phyloP scores from a whole-genome alignment of 345 rosid species.

The Eucalyptus cladocalyx region DNA sequence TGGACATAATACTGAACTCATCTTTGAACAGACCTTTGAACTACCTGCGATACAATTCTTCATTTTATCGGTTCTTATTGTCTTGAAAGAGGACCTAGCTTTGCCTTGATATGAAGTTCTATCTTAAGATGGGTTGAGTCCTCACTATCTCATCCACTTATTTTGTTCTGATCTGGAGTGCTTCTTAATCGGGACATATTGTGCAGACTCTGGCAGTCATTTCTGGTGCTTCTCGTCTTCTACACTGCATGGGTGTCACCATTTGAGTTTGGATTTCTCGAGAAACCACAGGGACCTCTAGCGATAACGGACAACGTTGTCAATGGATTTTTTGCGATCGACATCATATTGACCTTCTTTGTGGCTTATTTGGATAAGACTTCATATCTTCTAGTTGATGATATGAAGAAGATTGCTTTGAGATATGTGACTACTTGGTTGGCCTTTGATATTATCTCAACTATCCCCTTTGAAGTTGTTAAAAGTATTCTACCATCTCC shows the following conservation, averaged over 20 bases:
- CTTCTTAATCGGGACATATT: background rate
- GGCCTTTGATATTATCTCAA: conserved; percentile 51
- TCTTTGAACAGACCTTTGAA: background rate
- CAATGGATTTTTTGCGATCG: conserved; percentile 51
- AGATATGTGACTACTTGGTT: conserved; percentile 51
- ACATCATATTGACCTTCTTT: conserved; percentile 72
- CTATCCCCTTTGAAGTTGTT: conserved; percentile 58
- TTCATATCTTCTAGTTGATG: conserved; percentile 56
- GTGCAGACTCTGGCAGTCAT: conserved; percentile 63
- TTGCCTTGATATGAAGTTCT: background rate
- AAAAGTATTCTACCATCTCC: conserved; percentile 21
- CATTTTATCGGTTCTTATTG: background rate
- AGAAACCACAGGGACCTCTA: conserved; percentile 28
- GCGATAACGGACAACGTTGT: conserved; percentile 47
- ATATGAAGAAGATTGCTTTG: conserved; percentile 44
- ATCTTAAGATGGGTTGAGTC: background rate
- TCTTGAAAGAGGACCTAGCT: background rate
- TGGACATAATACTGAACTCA: background rate
- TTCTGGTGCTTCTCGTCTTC: conserved; percentile 59
- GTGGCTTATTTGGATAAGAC: conserved; percentile 64
- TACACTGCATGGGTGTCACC: conserved; percentile 94
- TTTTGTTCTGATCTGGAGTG: background rate
- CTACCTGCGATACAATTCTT: background rate
- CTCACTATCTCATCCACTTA: background rate
- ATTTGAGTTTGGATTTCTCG: conserved; percentile 66